Percentiles rank a stretch among this genome's conserved stretches.
phyloP scores from a whole-genome alignment of 1,139 yeast genomes.

The Debaryomycetaceae sp. region DNA sequence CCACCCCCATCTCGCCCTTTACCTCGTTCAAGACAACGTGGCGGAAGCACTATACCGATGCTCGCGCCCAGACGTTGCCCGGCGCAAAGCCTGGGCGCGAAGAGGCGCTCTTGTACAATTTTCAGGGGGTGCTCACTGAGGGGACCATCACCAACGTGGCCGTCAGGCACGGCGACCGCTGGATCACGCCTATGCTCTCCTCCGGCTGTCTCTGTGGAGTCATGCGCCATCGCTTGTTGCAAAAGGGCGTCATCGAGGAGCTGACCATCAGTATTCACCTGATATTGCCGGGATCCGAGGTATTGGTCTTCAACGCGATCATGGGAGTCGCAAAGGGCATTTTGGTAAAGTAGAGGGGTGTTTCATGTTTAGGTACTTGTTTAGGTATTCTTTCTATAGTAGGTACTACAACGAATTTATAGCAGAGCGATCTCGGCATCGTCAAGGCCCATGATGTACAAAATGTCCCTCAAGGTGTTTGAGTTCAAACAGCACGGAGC shows the following conservation, averaged over 20 bases:
- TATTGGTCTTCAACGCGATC: constrained; percentile 70
- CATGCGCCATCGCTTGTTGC: constrained; percentile 53
- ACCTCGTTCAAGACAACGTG: constrained; percentile 84
- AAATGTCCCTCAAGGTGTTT: constrained; percentile 53
- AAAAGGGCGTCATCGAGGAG: constrained; percentile 47
- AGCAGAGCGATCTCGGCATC: constrained; percentile 42
- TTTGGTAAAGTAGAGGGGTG: not conserved
- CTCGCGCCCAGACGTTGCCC: constrained; percentile 43
- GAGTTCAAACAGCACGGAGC: constrained; percentile 83
- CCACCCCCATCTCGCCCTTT: constrained; percentile 55
- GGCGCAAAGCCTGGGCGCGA: constrained; percentile 26
- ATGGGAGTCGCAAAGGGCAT: constrained; percentile 67
- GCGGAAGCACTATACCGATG: constrained; percentile 50
- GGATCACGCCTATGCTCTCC: constrained; percentile 72
- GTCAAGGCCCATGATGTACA: constrained; percentile 71
- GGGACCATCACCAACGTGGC: constrained; percentile 85
- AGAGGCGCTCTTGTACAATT: constrained; percentile 66
- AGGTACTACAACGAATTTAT: no score
- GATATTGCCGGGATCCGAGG: constrained; percentile 49
- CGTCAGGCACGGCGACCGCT: constrained; percentile 34
- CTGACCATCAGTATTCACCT: constrained; percentile 33
- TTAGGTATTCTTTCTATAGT: no score
- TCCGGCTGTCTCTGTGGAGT: constrained; percentile 87
- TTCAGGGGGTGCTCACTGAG: constrained; percentile 56
- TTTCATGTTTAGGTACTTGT: no score